Conservation (phyloP, 2,329 filamentous ascomycete genomes). For the Colletotrichum cereale region DNA sequence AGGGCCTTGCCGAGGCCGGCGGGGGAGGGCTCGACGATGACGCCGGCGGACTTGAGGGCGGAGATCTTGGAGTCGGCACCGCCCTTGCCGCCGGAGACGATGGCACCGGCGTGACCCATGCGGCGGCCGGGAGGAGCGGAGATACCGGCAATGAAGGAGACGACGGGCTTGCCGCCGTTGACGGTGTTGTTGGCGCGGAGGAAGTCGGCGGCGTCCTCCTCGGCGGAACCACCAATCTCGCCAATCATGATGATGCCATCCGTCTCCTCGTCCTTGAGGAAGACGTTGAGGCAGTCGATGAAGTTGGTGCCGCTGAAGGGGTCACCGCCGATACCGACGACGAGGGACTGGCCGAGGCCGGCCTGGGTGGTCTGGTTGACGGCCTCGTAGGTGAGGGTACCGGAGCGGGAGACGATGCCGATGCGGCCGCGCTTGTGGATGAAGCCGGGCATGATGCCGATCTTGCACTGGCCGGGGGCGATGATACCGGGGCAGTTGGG, state of each 20-base stretch:
- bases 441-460: slow-evolving; percentile 99
- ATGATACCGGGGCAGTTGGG: slow-evolving; percentile 99
- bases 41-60: slow-evolving; percentile 91
- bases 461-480: slow-evolving; percentile 96
- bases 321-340: slow-evolving; percentile 98
- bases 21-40: slow-evolving; percentile 95
- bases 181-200: slow-evolving; percentile 90
- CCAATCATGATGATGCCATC: slow-evolving; percentile 99
- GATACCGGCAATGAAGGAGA: slow-evolving; percentile 98
- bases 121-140: slow-evolving; percentile 94
- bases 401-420: slow-evolving; percentile 97
- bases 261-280: slow-evolving; percentile 94
- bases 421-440: slow-evolving; percentile 99
- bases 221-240: slow-evolving; percentile 96
- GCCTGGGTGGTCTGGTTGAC: slow-evolving; percentile 99
- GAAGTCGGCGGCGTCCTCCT: slow-evolving; percentile 98
- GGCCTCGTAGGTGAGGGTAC: slow-evolving; percentile 98
- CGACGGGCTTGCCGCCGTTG: slow-evolving; percentile 89
- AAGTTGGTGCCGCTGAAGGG: slow-evolving; percentile 99
- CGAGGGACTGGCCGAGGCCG: slow-evolving; percentile 96
- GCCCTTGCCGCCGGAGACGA: slow-evolving; percentile 97
- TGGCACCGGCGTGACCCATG: slow-evolving; percentile 99
- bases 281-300: slow-evolving; percentile 98
- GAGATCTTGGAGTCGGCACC: slow-evolving; percentile 98
- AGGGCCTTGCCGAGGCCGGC: slow-evolving; percentile 93